Base-by-base conservation (phyloP, 2,329 filamentous ascomycete species). In the Corinectria fuckeliana region DNA sequence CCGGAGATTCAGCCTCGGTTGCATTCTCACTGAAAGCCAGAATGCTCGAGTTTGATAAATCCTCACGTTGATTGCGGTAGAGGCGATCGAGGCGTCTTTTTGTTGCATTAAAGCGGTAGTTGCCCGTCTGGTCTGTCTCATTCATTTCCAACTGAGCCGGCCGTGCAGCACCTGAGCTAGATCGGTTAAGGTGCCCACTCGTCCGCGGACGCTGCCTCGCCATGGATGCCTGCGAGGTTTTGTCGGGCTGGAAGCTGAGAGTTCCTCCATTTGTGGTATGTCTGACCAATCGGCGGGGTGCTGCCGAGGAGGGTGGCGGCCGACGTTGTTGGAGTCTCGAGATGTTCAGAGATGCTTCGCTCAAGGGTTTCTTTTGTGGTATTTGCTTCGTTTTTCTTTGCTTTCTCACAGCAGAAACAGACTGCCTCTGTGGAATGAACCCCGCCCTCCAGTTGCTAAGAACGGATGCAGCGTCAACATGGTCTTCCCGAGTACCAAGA, bases 401-500 rank as follows among this genome's bases (percentile, higher is more conserved):
- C 53, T 65, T 65, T 20, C 60, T 64, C 5, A 69, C 67, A 23
- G 63, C 59, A 28, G 74, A 72, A 10, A 78, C 74, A 3, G 72
- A 71, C 26, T 59, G 58, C 25, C 76, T 77, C 44, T 80, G 82
- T 26, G 75, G 74, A 14, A 86, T 85, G 16, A 74, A 78, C 4
- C 84, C 85, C n/a, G 69, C 72, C 66, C 76, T 84, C 87, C 87
- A 90, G 50, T 82, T 76, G 34, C 78, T 75, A 20, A 90, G 72
- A 9, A 84, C 77, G 7, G 78, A 78, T 9, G 80, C 74, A 2
- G 81, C 86, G 69, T 89, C 87, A 16, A 85, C 62, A 59, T 88
- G 85, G 67, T 89, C 87, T 63, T 77, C 76, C n/a, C 85, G 81
- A 26, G 80, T 87, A 20, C 84, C 85, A n/a, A 90, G 76, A 56